Conservation (phyloP, 2,329 filamentous ascomycete species). For the Apiospora marii region DNA sequence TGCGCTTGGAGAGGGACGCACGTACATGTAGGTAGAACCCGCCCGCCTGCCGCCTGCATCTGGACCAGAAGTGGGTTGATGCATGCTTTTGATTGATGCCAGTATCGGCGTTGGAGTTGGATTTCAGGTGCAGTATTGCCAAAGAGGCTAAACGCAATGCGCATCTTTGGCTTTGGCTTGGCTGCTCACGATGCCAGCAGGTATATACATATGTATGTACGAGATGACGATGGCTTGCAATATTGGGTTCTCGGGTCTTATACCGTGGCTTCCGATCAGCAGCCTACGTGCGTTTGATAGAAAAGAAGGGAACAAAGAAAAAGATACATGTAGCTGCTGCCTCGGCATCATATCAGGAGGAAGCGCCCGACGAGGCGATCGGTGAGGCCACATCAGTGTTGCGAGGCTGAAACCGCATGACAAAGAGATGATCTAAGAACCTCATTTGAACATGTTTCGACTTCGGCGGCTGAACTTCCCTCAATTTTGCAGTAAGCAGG, state of each 20-base stretch:
- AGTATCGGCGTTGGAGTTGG: neutral
- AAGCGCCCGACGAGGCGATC: neutral
- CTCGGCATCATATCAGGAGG: neutral
- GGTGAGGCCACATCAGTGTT: neutral
- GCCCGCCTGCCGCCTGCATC: neutral
- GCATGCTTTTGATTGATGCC: neutral
- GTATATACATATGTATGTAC: neutral
- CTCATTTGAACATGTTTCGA: constrained; percentile 12
- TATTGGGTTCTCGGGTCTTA: neutral
- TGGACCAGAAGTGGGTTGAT: neutral
- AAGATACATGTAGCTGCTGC: neutral
- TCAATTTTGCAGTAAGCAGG: constrained; percentile 14
- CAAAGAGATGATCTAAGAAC: constrained; percentile 10
- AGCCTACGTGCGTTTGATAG: neutral
- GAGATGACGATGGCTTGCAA: neutral
- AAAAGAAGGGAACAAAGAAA: neutral
- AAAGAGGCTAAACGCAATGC: neutral
- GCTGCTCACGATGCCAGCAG: neutral
- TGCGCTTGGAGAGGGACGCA: neutral
- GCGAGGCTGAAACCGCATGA: neutral
- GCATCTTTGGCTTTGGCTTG: neutral
- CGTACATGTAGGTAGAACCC: neutral
- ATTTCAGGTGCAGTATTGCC: constrained; percentile 1
- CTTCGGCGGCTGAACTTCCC: neutral
- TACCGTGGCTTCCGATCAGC: neutral